A percentile compares a stretch with the other conserved stretches of the same genome.
phyloP scores from a whole-genome alignment of 768 basidiomycete genomes.

The Mycena vulgaris region DNA sequence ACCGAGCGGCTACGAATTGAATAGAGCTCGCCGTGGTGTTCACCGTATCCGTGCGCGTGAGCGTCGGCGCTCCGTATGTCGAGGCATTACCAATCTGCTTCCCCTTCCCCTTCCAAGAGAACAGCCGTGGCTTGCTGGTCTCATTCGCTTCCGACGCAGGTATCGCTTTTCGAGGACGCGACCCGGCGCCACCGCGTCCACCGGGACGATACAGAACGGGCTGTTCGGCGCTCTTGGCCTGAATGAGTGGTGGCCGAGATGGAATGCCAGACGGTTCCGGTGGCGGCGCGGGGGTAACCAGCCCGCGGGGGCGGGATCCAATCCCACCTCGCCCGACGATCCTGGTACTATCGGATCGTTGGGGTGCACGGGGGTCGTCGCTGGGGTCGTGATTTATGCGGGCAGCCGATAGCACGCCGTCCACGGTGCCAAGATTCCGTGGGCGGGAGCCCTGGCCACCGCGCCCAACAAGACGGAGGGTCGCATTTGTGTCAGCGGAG shows the following conservation, averaged over 20 bases:
- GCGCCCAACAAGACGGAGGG: neutral
- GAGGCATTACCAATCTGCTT: neutral
- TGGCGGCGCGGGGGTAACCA: neutral
- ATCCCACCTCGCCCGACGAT: neutral
- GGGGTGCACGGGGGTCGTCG: neutral
- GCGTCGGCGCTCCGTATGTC: neutral
- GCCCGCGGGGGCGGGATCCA: neutral
- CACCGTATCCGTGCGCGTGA: neutral
- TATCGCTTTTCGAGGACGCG: neutral
- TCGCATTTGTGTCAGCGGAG: neutral
- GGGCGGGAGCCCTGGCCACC: neutral
- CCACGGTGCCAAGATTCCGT: neutral
- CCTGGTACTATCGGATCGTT: neutral
- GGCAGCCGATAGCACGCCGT: too few species aligned
- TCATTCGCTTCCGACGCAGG: neutral
- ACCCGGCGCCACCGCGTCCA: neutral
- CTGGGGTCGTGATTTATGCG: neutral
- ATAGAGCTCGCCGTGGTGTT: neutral
- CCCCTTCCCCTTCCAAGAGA: neutral
- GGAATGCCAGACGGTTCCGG: neutral
- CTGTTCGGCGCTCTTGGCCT: too few species aligned
- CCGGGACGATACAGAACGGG: neutral
- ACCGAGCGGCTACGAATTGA: neutral
- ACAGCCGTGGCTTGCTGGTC: neutral
- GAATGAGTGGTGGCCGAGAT: neutral